These are phyloP conservation scores for Fusarium sulawesiense DNA, from an alignment of 2,329 filamentous ascomycete genomes.

Conservation along the genomic window DNA sequence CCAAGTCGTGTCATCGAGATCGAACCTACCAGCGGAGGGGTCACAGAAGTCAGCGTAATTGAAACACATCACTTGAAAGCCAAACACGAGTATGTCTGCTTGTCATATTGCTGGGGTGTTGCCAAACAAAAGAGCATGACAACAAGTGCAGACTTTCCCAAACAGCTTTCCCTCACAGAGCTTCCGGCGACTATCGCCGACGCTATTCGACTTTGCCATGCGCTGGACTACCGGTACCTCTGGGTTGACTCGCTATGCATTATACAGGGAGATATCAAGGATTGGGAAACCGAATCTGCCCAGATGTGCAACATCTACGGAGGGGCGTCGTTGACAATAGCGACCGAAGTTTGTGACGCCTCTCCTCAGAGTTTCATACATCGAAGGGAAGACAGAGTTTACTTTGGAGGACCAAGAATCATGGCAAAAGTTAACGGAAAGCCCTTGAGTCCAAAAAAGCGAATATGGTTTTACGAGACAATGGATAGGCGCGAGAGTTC, in stretches of 20 bases:
- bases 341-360: background rate
- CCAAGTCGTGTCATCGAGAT: background rate
- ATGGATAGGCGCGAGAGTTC: background rate
- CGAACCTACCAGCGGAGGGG: accelerated
- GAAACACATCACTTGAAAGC: background rate
- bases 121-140: background rate
- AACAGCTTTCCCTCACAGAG: background rate
- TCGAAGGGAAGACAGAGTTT: background rate
- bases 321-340: background rate
- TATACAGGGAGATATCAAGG: background rate
- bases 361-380: background rate
- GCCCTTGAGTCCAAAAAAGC: background rate
- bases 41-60: background rate
- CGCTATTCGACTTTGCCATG: background rate
- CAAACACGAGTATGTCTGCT: background rate
- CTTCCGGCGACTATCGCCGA: background rate
- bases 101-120: background rate
- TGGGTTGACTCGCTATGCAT: background rate
- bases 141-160: background rate
- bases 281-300: background rate
- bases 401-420: background rate
- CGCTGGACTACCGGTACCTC: background rate
- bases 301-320: background rate
- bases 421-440: accelerated
- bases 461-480: background rate